Conservation (phyloP, 768 basidiomycete genomes). For the Termitomyces sp. region DNA sequence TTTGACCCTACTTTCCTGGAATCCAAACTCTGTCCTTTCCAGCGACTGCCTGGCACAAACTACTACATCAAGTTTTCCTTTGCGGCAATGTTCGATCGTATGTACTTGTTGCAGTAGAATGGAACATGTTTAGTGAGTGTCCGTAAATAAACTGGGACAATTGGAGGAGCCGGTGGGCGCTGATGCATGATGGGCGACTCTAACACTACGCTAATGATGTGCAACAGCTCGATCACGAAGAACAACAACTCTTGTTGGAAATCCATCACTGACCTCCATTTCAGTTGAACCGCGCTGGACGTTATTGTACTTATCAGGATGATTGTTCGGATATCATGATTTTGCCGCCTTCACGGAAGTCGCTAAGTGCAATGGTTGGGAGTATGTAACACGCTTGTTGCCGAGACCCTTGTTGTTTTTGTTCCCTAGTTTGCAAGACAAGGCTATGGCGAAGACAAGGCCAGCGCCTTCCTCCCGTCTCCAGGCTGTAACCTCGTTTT, state of each 20-base stretch:
- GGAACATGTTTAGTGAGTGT: neutral
- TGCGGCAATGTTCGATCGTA: neutral
- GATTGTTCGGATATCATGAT: neutral
- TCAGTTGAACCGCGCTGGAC: neutral
- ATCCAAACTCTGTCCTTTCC: neutral
- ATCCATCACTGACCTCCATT: neutral
- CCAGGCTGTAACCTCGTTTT: conserved; percentile 10
- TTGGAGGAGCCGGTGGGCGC: neutral
- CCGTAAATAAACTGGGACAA: neutral
- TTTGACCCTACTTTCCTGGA: neutral
- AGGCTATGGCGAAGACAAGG: conserved; percentile 9
- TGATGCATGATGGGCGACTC: neutral
- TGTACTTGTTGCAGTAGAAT: neutral
- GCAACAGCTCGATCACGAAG: neutral
- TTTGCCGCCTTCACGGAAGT: neutral
- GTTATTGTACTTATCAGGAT: conserved; percentile 3
- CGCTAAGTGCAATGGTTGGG: neutral
- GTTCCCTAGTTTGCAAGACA: conserved; percentile 3
- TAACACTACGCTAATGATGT: neutral
- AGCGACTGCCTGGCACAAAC: neutral
- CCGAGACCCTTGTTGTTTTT: conserved; percentile 14
- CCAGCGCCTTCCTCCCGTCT: conserved; percentile 3
- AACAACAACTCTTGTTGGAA: neutral
- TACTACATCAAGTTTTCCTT: neutral
- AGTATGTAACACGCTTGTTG: conserved; percentile 5